Percentiles rank a stretch among this genome's conserved stretches.
Conservation (phyloP, 495 filamentous ascomycete species). For the Pseudomonodictys pantanalensis region DNA sequence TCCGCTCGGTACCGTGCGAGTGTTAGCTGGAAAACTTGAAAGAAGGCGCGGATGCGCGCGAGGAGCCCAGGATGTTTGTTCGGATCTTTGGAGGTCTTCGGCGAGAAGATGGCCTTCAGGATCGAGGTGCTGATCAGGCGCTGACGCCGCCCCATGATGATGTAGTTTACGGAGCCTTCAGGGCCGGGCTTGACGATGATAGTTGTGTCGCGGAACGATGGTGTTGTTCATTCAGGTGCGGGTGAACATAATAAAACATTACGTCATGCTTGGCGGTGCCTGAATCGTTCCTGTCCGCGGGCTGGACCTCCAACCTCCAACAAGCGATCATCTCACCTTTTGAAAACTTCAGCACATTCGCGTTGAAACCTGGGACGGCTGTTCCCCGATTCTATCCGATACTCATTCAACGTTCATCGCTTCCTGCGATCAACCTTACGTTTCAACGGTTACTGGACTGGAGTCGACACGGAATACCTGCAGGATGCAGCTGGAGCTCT, state of each 20-base stretch:
- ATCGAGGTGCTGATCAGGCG: slow-evolving; percentile 32
- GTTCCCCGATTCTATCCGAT: too few species aligned
- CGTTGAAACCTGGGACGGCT: too few species aligned
- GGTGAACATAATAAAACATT: neutral
- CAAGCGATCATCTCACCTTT: neutral
- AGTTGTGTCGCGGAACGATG: neutral
- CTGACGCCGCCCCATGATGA: slow-evolving; percentile 31
- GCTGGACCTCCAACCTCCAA: neutral
- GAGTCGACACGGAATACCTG: too few species aligned
- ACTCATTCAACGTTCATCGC: too few species aligned
- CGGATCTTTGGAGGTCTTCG: slow-evolving; percentile 3
- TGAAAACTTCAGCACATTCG: too few species aligned
- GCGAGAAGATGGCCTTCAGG: slow-evolving; percentile 34
- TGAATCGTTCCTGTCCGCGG: neutral
- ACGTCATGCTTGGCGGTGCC: neutral
- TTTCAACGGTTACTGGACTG: too few species aligned
- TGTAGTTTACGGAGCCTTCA: neutral
- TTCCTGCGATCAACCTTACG: too few species aligned
- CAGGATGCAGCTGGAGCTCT: too few species aligned
- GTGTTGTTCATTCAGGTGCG: neutral
- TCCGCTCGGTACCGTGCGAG: slow-evolving; percentile 29
- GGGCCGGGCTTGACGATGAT: neutral
- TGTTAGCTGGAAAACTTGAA: slow-evolving; percentile 32
- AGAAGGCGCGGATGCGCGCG: slow-evolving; percentile 35
- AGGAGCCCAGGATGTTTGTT: slow-evolving; percentile 23